These are phyloP conservation scores for Serendipita sp. DNA, from an alignment of 1,284 basidiomycete species.

Conservation along the genomic window DNA sequence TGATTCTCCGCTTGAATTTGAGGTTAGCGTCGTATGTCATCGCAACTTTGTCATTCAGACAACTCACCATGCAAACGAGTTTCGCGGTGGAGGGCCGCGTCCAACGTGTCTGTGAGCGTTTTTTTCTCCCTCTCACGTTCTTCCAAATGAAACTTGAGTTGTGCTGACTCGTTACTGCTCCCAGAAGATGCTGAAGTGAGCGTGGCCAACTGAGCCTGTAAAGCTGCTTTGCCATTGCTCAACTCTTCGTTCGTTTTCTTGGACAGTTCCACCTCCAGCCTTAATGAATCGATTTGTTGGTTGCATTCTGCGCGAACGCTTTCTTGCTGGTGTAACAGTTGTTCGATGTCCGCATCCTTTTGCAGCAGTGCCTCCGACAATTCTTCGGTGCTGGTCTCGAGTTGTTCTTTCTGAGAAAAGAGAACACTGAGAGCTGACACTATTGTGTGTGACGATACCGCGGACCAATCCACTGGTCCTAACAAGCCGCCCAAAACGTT, in stretches of 20 bases:
- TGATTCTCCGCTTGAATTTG: neutral
- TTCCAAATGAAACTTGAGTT: neutral
- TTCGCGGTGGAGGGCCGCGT: conserved; percentile 4
- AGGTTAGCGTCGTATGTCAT: neutral
- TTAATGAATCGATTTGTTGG: neutral
- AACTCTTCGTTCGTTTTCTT: neutral
- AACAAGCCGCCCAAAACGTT: neutral
- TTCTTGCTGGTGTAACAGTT: neutral
- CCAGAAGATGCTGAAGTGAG: neutral
- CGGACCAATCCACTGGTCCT: neutral
- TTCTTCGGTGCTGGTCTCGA: neutral
- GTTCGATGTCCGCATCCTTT: conserved; percentile 5
- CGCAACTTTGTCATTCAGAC: neutral
- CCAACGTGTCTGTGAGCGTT: neutral
- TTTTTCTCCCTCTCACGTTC: conserved; percentile 4
- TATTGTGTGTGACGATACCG: neutral
- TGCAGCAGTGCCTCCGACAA: neutral
- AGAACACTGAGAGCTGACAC: neutral
- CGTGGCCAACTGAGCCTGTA: neutral
- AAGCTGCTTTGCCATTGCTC: neutral
- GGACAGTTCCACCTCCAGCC: neutral
- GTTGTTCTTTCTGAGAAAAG: neutral
- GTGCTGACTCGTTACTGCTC: neutral
- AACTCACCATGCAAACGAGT: conserved; percentile 1
- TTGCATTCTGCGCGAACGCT: neutral